phyloP scores from a whole-genome alignment of 129 eudicot genomes.

The Heracleum sosnowskyi region DNA sequence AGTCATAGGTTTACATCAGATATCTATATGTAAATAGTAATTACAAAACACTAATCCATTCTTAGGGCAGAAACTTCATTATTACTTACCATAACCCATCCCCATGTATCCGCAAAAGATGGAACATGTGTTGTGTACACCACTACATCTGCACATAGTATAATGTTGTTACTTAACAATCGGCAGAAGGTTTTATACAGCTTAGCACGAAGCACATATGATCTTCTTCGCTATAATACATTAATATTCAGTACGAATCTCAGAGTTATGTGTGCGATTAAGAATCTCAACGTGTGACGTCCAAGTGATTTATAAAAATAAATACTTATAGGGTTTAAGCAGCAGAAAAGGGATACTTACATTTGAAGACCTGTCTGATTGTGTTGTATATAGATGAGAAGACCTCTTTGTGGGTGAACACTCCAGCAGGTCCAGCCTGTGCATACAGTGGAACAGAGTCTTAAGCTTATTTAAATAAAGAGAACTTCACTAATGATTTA shows the following conservation, averaged over 20 bases:
- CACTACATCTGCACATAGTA: slow-evolving; percentile 60
- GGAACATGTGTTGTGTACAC: slow-evolving; percentile 95
- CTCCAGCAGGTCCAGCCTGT: slow-evolving; percentile 17
- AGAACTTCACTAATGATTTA: too few relatives aligned
- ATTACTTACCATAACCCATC: slow-evolving; percentile 77
- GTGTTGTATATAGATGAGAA: slow-evolving; percentile 97
- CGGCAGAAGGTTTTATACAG: not conserved
- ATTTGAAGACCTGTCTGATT: slow-evolving; percentile 81
- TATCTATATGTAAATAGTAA: not conserved
- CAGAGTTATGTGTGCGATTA: not conserved
- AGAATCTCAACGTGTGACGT: not conserved
- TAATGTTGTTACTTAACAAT: not conserved
- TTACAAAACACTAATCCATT: not conserved
- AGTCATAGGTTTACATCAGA: not conserved
- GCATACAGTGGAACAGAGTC: not conserved
- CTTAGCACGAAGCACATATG: not conserved
- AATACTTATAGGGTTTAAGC: not conserved
- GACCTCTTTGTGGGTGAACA: slow-evolving; percentile 86
- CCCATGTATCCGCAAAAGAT: slow-evolving; percentile 98
- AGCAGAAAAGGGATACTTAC: slow-evolving; percentile 36
- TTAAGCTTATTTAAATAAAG: not conserved
- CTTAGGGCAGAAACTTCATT: not conserved
- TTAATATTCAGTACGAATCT: not conserved
- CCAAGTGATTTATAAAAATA: not conserved
- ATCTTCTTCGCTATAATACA: not conserved